Base-by-base conservation (phyloP, 208 protist species). In the Wallacemonas sp. region DNA sequence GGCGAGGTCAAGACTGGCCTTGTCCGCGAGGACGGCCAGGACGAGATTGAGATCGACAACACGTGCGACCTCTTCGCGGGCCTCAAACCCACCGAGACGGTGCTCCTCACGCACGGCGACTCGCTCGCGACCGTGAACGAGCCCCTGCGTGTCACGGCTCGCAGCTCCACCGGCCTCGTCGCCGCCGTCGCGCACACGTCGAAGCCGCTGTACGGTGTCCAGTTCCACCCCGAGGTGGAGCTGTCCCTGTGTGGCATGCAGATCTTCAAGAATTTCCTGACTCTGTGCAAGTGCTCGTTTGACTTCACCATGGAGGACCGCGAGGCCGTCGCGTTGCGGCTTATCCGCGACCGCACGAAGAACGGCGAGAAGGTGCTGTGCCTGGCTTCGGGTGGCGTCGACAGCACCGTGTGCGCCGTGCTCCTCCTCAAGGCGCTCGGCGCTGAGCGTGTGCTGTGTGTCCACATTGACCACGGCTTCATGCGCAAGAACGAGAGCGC, bases 401-500 rank as follows among this genome's bases (percentile, higher is more conserved):
- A 99, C 87, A 98, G 91, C 45, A 96, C 97, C 0, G 98, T 99
- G n/a, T 98, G 93, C 72, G 97, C 97, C 2, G 95, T 98, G 38
- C 81, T 99, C 11, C 73, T 99, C 2, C 62, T 91, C 22, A 97
- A 98, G 77, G 98, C 98, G 3, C 49, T 99, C 16, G 97, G 97
- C 5, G 79, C 92, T 4, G 92, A 99, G 49, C 81, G 93, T 16
- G 89, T 99, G 10, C 71, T 96, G n/a, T 98, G 95, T 42, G 68
- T 99, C n/a, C 98, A 99, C 78, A 95, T 99, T 44, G 97, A 99
- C 72, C 97, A 99, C 77, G 98, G 98, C 23, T 99, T 99, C 74
- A 99, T 99, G 97, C 85, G 98, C 18, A 74, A 89, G 45, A 41
- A 95, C 26, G 98, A 99, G 72, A 97, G 86, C 49, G 68, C 57